phyloP scores from a whole-genome alignment of 176 grass and related monocot genomes.

The Lolium multiflorum region DNA sequence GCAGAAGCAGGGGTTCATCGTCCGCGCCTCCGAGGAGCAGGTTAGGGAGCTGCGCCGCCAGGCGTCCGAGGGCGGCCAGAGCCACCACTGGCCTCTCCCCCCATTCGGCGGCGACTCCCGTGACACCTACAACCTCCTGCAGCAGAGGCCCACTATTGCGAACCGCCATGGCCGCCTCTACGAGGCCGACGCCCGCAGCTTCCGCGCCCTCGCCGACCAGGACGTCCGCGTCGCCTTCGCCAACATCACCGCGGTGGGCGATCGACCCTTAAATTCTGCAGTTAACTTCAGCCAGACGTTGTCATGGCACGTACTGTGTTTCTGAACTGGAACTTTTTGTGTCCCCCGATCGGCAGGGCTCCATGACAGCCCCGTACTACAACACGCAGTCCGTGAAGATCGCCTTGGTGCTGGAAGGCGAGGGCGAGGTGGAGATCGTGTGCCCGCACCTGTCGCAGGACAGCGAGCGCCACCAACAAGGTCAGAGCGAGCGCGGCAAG shows the following conservation, averaged over 20 bases:
- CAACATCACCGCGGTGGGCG: slow-evolving; percentile 60
- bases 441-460: slow-evolving; percentile 57
- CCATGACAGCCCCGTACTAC: slow-evolving; percentile 71
- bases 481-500: neutral
- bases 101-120: slow-evolving; percentile 50
- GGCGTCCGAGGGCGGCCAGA: slow-evolving; percentile 44
- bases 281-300: neutral
- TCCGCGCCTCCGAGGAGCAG: slow-evolving; percentile 73
- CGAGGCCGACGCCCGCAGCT: slow-evolving; percentile 74
- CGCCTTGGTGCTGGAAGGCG: slow-evolving; percentile 52
- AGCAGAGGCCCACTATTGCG: slow-evolving; percentile 57
- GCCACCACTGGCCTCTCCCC: slow-evolving; percentile 47
- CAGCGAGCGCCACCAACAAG: neutral
- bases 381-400: slow-evolving; percentile 74
- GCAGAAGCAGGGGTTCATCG: slow-evolving; percentile 39
- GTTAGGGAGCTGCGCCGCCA: slow-evolving; percentile 51
- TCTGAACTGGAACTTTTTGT: neutral
- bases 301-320: neutral
- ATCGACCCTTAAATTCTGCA: neutral
- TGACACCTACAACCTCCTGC: slow-evolving; percentile 54
- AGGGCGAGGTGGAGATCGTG: slow-evolving; percentile 62
- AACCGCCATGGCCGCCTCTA: slow-evolving; percentile 71
- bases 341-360: slow-evolving; percentile 50
- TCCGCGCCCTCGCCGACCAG: slow-evolving; percentile 50
- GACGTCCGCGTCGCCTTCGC: slow-evolving; percentile 60